phyloP scores from a whole-genome alignment of 163 green algal genomes.

The Prototheca cutis region DNA sequence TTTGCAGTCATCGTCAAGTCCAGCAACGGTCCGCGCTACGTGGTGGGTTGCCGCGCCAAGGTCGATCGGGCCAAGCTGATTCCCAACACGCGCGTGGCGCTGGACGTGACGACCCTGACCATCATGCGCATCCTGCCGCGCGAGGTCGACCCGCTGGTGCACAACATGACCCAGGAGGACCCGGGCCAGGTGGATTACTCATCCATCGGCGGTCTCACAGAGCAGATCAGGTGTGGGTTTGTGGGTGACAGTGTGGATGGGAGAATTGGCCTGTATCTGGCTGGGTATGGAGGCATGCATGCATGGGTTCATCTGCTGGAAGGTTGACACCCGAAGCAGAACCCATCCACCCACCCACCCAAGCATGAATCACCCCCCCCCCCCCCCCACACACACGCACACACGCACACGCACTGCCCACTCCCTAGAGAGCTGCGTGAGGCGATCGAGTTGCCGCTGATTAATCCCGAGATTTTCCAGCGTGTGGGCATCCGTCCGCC shows the following conservation, averaged over 20 bases:
- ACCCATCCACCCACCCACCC: too few species aligned
- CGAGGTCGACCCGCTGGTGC: conserved; percentile 97
- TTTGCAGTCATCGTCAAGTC: conserved; percentile 98
- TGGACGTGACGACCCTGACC: conserved; percentile 99
- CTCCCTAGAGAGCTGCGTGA: conserved; percentile 88
- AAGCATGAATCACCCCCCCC: too few species aligned
- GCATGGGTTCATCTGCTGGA: too few species aligned
- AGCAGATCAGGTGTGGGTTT: conserved; percentile 84
- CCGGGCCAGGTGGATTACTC: conserved; percentile 96
- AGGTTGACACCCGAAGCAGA: too few species aligned
- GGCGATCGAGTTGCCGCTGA: conserved; percentile 93
- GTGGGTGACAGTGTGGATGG: too few species aligned
- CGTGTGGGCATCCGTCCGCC: conserved; percentile 97
- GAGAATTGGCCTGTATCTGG: too few species aligned
- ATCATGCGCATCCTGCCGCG: conserved; percentile 95
- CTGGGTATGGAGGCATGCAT: too few species aligned
- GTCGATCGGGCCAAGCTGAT: conserved; percentile 91
- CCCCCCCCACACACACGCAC: too few species aligned
- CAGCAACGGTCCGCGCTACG: conserved; percentile 92
- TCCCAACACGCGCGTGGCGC: conserved; percentile 83
- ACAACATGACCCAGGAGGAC: conserved; percentile 98
- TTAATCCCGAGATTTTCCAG: conserved; percentile 98
- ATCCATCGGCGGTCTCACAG: conserved; percentile 83
- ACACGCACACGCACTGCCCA: too few species aligned
- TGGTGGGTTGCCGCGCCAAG: conserved; percentile 93